Conservation (phyloP, 2,329 filamentous ascomycete species). For the Talaromyces rugulosus region DNA sequence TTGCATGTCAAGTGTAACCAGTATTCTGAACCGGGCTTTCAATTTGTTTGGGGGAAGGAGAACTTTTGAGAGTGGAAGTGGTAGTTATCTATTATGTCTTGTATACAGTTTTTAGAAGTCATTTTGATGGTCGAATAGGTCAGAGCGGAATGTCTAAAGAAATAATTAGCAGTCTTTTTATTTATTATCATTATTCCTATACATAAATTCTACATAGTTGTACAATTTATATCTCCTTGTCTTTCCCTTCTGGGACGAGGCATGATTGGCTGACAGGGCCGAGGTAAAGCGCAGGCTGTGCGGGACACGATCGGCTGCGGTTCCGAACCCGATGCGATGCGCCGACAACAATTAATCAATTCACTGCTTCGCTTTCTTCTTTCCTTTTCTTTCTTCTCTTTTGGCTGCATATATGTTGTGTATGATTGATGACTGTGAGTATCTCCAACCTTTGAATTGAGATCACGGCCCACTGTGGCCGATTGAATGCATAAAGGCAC, state of each 20-base stretch:
- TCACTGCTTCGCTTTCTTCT: neutral
- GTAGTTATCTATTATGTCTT: neutral
- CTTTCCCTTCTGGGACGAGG: neutral
- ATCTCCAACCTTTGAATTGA: neutral
- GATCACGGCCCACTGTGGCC: neutral
- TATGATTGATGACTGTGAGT: neutral
- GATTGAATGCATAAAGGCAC: neutral
- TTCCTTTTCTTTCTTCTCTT: neutral
- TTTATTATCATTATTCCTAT: neutral
- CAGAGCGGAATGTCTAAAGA: no score
- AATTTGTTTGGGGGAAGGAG: constrained; percentile 49
- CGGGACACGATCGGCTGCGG: neutral
- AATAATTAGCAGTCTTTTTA: no score
- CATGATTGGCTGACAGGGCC: neutral
- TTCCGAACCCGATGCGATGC: neutral
- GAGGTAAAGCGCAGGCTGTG: neutral
- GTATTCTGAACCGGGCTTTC: constrained; percentile 76
- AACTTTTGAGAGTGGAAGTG: constrained; percentile 39
- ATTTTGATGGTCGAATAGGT: no score
- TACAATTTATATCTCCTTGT: neutral
- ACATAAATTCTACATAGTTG: neutral
- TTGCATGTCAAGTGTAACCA: constrained; percentile 83
- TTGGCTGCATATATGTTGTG: constrained; percentile 1
- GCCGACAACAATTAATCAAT: neutral
- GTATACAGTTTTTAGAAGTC: no score